Evolutionary conservation across 495 filamentous ascomycete genomes (phyloP).

Genomic region (Rusavskia elegans): DNA sequence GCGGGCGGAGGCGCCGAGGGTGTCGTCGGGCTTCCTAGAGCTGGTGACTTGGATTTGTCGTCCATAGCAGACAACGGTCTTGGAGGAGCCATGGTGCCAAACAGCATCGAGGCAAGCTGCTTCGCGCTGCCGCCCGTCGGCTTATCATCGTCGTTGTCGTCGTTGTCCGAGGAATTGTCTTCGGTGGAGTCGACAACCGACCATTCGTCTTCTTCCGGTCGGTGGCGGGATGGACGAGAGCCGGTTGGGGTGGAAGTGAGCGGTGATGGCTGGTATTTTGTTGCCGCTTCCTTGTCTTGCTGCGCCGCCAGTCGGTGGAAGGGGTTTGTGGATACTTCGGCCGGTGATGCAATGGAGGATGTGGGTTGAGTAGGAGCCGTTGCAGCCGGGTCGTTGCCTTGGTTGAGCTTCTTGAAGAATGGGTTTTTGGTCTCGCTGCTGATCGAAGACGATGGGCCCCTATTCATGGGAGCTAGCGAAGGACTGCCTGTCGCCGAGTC

Average conservation of each 20-base stretch:
- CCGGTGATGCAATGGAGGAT: slow-evolving; percentile 14
- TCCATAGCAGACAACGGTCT: slow-evolving; percentile 73
- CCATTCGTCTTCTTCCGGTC: slow-evolving; percentile 79
- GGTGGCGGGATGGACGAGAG: slow-evolving; percentile 34
- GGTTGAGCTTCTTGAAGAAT: slow-evolving; percentile 56
- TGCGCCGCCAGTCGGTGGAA: slow-evolving; percentile 73
- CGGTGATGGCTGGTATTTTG: slow-evolving; percentile 22
- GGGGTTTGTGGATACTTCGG: slow-evolving; percentile 70
- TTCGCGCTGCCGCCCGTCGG: slow-evolving; percentile 70
- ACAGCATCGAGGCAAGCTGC: slow-evolving; percentile 81
- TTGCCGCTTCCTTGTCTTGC: slow-evolving; percentile 39
- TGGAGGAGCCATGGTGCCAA: slow-evolving; percentile 93
- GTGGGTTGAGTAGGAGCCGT: slow-evolving; percentile 21
- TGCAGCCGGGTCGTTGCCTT: slow-evolving; percentile 23
- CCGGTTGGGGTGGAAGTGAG: slow-evolving; percentile 23
- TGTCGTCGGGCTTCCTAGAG: slow-evolving; percentile 16
- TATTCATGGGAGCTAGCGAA: slow-evolving; percentile 14
- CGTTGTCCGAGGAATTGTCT: slow-evolving; percentile 45
- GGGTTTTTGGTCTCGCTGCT: slow-evolving; percentile 44
- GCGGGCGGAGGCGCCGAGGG: slow-evolving; percentile 5
- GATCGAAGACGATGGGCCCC: slow-evolving; percentile 15
- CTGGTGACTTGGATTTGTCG: slow-evolving; percentile 40
- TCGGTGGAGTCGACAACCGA: slow-evolving; percentile 65
- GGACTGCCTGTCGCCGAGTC: slow-evolving; percentile 23
- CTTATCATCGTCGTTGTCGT: slow-evolving; percentile 18